A percentile compares a stretch with the other conserved stretches of the same genome.
These are phyloP conservation scores for Fusarium falciforme DNA, from an alignment of 2,329 filamentous ascomycete species.

Conservation along the genomic window DNA sequence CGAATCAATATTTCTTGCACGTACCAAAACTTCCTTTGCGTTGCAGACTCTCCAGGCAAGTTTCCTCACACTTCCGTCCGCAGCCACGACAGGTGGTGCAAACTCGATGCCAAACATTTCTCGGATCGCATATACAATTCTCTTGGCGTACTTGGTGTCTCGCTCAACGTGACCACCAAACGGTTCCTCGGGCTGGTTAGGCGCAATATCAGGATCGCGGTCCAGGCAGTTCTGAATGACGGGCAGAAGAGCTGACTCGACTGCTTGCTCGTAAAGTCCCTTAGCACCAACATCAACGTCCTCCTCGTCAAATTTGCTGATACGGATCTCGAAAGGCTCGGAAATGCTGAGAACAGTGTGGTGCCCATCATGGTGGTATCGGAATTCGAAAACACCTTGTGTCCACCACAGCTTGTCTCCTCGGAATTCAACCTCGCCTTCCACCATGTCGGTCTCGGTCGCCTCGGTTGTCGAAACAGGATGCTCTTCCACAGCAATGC, in stretches of 20 bases:
- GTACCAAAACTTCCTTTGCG: slow-evolving; percentile 92
- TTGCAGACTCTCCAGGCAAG: slow-evolving; percentile 95
- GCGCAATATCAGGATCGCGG: slow-evolving; percentile 89
- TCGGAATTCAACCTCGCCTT: slow-evolving; percentile 86
- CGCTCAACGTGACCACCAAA: slow-evolving; percentile 89
- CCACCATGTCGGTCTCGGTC: slow-evolving; percentile 69
- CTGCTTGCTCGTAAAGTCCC: slow-evolving; percentile 72
- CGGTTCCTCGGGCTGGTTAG: slow-evolving; percentile 78
- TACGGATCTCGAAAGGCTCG: slow-evolving; percentile 89
- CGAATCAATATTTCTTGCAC: slow-evolving; percentile 48
- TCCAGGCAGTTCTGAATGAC: slow-evolving; percentile 94
- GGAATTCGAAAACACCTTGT: slow-evolving; percentile 94
- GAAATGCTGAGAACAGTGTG: slow-evolving; percentile 96
- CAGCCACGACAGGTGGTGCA: slow-evolving; percentile 89
- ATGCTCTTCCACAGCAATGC: slow-evolving; percentile 78
- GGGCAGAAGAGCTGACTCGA: slow-evolving; percentile 83
- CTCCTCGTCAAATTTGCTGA: slow-evolving; percentile 82
- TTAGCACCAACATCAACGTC: slow-evolving; percentile 72
- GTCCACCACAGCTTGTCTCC: slow-evolving; percentile 99
- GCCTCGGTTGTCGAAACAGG: slow-evolving; percentile 63
- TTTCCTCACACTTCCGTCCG: slow-evolving; percentile 90
- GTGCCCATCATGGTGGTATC: slow-evolving; percentile 93
- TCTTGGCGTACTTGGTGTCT: slow-evolving; percentile 87
- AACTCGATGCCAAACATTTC: slow-evolving; percentile 99
- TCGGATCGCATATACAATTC: slow-evolving; percentile 93